Evolutionary conservation across 257 asterid species (phyloP), one percentile per base, ranked within the genome.

Genomic region (Cynanchum wilfordii): DNA sequence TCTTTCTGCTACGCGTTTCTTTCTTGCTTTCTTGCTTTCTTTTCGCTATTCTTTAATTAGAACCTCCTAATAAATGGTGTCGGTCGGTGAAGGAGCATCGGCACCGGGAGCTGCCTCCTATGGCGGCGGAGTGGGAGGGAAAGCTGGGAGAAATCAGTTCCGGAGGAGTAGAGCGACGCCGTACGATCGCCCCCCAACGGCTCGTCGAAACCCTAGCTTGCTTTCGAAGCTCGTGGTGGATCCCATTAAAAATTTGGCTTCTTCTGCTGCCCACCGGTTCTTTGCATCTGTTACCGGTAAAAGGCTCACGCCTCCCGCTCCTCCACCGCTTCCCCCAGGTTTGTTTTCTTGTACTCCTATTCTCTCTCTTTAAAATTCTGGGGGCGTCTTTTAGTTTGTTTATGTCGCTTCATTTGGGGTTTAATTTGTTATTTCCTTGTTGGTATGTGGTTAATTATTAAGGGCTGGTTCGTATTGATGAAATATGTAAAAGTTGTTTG

Each of bases 231-330:
- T 87, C 65, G 85, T 95, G 40, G 86, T 90, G 66, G 96, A 89
- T 77, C 98, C 97, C n/a, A 98, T 97, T 73, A 82, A 88, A 13
- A 92, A 84, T 75, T 84, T 92, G 62, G 80, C 90, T 13, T 75
- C 90, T 38, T 81, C 83, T 13, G 92, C 96, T 9, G 96, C 96
- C 71, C 87, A 79, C 64, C 87, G 91, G 51, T 87, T 95, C 51
- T 84, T 90, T 67, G 81, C 84, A 60, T 82, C 96, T 22, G 75
- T 87, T 66, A 78, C 85, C 62, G 87, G 86, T 76, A 88, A 84
- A 70, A 82, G 91, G 52, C 90, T 89, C 29, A 83, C 88, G 1
- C 79, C 82, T 72, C 82, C 87, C 27, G 71, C 83, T 27, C 68
- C 79, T 5, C 74, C 76, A 67, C 73, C 70, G 29, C 83, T 83